Conservation (phyloP, 2,329 filamentous ascomycete species). For the Diaporthe vaccinii region DNA sequence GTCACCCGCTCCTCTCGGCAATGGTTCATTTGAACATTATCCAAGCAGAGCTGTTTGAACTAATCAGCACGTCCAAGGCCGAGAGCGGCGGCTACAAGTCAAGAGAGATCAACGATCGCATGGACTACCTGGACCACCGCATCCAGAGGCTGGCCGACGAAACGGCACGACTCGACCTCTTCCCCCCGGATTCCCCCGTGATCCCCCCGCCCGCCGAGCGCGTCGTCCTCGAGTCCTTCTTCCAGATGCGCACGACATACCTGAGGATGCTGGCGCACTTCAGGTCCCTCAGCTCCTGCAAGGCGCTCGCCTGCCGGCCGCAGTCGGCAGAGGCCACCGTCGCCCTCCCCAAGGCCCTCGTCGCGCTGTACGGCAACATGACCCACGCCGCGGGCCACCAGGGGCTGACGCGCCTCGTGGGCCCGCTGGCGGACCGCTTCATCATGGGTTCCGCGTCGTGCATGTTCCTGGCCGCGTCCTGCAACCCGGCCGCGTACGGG, state of each 20-base stretch:
- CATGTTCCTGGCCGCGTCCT: constrained; percentile 4
- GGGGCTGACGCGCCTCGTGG: neutral
- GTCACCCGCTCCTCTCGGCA: neutral
- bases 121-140: constrained; percentile 20
- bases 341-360: constrained; percentile 2
- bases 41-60: constrained; percentile 6
- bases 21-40: constrained; percentile 3
- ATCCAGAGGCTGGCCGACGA: constrained; percentile 2
- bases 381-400: neutral
- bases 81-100: constrained; percentile 1
- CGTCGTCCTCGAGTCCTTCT: neutral
- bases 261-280: constrained; percentile 15
- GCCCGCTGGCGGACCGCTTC: constrained; percentile 4
- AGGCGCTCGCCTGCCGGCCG: neutral
- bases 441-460: constrained; percentile 11
- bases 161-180: neutral
- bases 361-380: neutral
- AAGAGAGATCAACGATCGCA: constrained; percentile 5
- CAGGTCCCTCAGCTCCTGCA: constrained; percentile 13
- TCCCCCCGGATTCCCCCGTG: neutral
- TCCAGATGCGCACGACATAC: constrained; percentile 22
- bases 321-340: neutral
- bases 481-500: neutral
- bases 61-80: neutral
- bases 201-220: neutral